These are phyloP conservation scores for Melaleuca alternifolia DNA, from an alignment of 345 rosid species.

Conservation along the genomic window DNA sequence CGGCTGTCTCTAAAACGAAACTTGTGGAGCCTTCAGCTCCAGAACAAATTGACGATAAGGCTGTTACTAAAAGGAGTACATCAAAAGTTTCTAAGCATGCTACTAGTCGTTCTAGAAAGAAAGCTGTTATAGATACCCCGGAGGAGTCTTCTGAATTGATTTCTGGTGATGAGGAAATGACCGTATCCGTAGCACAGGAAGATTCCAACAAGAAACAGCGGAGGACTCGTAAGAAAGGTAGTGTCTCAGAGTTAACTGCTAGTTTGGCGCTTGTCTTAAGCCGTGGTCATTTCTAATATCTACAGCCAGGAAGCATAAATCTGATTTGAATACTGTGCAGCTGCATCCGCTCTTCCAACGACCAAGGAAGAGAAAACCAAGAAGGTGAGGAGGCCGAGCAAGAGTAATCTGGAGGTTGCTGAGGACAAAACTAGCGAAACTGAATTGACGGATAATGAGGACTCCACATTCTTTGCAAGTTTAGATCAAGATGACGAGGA, in stretches of 20 bases:
- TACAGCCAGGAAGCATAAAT: not conserved
- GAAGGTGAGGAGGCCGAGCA: constrained; percentile 36
- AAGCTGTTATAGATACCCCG: constrained; percentile 19
- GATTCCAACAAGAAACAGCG: constrained; percentile 15
- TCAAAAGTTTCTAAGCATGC: constrained; percentile 25
- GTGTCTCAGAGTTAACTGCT: not conserved
- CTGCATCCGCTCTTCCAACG: constrained; percentile 21
- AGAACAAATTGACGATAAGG: constrained; percentile 34
- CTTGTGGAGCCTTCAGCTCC: constrained; percentile 22
- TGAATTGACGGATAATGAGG: constrained; percentile 34
- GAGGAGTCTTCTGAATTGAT: constrained; percentile 23
- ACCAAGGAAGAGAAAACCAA: constrained; percentile 36
- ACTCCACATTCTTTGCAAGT: constrained; percentile 14
- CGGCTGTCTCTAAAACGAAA: constrained; percentile 48
- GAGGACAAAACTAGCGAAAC: constrained; percentile 29
- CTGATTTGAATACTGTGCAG: constrained; percentile 11
- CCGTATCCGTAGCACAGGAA: constrained; percentile 1
- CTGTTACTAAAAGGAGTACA: constrained; percentile 30
- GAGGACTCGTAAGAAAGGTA: constrained; percentile 44
- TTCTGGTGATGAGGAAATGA: constrained; percentile 16
- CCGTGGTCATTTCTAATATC: not conserved
- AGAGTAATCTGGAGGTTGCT: not conserved
- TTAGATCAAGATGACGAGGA: constrained; percentile 47
- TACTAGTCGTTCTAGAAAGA: constrained; percentile 43
- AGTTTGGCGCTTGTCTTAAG: not conserved